These are phyloP conservation scores for Cetraspora pellucida DNA, from an alignment of 192 early-diverging fungal genomes.

Conservation along the genomic window DNA sequence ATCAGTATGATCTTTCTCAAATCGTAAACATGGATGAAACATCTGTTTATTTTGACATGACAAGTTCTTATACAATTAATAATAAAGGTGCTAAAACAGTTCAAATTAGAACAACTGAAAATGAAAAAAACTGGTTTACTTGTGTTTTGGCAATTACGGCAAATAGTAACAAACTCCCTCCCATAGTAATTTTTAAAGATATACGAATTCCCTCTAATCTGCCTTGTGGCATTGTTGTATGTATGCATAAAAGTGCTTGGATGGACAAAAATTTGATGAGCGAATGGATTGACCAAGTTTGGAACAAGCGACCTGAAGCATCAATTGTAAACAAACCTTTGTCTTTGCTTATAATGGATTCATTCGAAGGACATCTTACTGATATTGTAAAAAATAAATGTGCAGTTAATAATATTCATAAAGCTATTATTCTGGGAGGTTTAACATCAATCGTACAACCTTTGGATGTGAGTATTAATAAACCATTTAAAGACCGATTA, in stretches of 20 bases:
- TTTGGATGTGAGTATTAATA: not conserved
- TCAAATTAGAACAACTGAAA: slow-evolving; percentile 10
- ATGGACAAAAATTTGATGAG: slow-evolving; percentile 6
- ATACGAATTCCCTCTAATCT: no score
- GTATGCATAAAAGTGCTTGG: no score
- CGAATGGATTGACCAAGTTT: not conserved
- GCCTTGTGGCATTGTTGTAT: no score
- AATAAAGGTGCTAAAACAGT: slow-evolving; percentile 18
- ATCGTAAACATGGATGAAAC: not conserved
- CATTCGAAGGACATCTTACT: no score
- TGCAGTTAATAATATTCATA: no score
- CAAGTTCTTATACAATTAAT: not conserved
- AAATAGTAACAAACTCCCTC: no score
- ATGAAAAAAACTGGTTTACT: slow-evolving; percentile 18
- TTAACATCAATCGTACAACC: no score
- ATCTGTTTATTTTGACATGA: slow-evolving; percentile 15
- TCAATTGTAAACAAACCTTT: no score
- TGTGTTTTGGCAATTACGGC: slow-evolving; percentile 5
- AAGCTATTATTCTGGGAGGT: no score
- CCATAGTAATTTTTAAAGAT: no score
- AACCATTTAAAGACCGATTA: slow-evolving; percentile 12
- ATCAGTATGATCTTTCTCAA: not conserved
- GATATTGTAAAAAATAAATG: no score
- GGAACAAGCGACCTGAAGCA: not conserved
- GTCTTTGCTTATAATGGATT: no score